phyloP scores from a whole-genome alignment of 2,329 filamentous ascomycete genomes.

The Hymenoscyphus fraxineus region DNA sequence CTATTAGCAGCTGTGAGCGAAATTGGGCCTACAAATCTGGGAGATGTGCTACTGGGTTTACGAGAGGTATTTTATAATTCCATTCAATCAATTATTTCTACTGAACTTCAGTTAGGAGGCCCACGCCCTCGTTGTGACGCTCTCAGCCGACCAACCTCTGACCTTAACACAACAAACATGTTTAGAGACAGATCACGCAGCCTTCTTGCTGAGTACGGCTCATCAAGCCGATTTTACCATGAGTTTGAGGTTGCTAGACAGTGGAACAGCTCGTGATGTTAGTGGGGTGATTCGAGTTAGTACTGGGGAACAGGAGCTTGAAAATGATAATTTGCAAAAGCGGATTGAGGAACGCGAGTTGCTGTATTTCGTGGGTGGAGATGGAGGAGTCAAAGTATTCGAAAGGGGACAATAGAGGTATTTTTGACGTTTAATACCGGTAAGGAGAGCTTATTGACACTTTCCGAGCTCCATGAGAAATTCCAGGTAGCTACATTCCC shows the following conservation, averaged over 20 bases:
- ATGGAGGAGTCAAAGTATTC: constrained; percentile 80
- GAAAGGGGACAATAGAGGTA: constrained; percentile 62
- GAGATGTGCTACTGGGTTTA: constrained; percentile 54
- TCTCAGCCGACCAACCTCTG: constrained; percentile 72
- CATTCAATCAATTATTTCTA: neutral
- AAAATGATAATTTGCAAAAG: constrained; percentile 32
- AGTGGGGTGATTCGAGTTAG: constrained; percentile 82
- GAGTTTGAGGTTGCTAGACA: constrained; percentile 73
- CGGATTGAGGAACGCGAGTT: constrained; percentile 62
- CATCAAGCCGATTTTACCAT: constrained; percentile 71
- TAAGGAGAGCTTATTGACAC: constrained; percentile 7
- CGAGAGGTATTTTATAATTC: constrained; percentile 54
- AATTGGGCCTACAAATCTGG: constrained; percentile 44
- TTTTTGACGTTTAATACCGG: constrained; percentile 5
- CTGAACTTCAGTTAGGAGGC: constrained; percentile 46
- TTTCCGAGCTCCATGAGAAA: constrained; percentile 9
- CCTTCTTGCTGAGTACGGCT: constrained; percentile 67
- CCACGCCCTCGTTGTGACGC: constrained; percentile 62
- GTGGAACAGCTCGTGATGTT: constrained; percentile 84
- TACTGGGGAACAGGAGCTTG: constrained; percentile 43
- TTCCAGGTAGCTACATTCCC: constrained; percentile 5
- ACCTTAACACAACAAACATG: constrained; percentile 57
- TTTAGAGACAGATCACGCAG: constrained; percentile 66
- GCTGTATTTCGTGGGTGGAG: constrained; percentile 74
- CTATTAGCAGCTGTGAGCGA: constrained; percentile 57